Evolutionary conservation across 805 yeast species (phyloP), one percentile per base, ranked within the genome.

Genomic region (Torulaspora delbrueckii): DNA sequence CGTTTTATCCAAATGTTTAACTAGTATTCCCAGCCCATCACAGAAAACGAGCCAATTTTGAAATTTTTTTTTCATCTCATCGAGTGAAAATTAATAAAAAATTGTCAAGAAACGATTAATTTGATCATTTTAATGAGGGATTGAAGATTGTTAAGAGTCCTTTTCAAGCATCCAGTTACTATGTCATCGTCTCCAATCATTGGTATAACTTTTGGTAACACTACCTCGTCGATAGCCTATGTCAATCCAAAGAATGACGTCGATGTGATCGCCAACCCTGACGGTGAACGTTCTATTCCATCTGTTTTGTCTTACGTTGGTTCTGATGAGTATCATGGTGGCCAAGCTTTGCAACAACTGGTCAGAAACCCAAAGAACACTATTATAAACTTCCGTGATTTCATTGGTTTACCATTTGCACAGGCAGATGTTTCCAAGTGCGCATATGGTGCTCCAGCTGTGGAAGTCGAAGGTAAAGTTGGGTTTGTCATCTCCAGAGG

Each of bases 241-340:
- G 85, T 90, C 56, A 97, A 91, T 62, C 97, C 96, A 52, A 86
- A 84, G 67, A 57, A 61, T 40, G 68, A 64, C 48, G 93, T 88
- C 53, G 97, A 93, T 65, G 96, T 93, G 56, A 91, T 93, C 67
- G 99, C 99, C 57, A 91, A 93, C 80, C 96, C 95, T 57, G 99
- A 93, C 65, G 99, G 99, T 69, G 98, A 93, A 72, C 87, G 98
- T 74, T 78, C 91, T 50, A 93, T 93, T 65, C 96, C 98, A 51
- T 85, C 98, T 24, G 85, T 86, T 48, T 76, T 93, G 51, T 81
- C 97, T 14, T 93, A 90, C 67, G 89, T 89, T 48, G 96, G 95
- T 50, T 84, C 77, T 46, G 98, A 93, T 66, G 98, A 93, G 73
- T 93, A 87, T 72, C 97, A 93, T 65, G 99, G 99, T 50, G 84